A percentile compares a stretch with the other conserved stretches of the same genome.
These are phyloP conservation scores for Sesbania bispinosa DNA, from an alignment of 306 rosid genomes.

Conservation along the genomic window DNA sequence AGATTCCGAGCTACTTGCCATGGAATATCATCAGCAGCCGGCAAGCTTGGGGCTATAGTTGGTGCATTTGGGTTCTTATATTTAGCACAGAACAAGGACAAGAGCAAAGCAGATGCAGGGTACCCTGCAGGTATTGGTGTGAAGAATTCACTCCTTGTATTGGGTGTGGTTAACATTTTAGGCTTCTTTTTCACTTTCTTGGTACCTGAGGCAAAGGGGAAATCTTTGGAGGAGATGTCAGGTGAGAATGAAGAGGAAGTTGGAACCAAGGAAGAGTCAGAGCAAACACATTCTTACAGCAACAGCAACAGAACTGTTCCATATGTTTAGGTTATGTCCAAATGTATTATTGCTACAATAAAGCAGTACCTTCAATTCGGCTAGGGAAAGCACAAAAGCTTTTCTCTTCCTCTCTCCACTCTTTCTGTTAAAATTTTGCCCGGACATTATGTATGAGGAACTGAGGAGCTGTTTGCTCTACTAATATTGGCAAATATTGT, in stretches of 20 bases:
- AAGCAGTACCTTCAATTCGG: not conserved
- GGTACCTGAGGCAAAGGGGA: slow-evolving; percentile 81
- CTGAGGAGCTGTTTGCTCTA: not conserved
- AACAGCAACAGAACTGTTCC: slow-evolving; percentile 41
- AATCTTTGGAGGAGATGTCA: slow-evolving; percentile 79
- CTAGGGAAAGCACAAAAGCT: not conserved
- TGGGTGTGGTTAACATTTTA: slow-evolving; percentile 54
- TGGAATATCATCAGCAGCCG: slow-evolving; percentile 66
- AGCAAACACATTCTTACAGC: slow-evolving; percentile 11
- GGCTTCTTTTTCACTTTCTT: slow-evolving; percentile 62
- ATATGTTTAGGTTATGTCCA: slow-evolving; percentile 25
- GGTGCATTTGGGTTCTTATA: slow-evolving; percentile 87
- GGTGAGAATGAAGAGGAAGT: slow-evolving; percentile 76
- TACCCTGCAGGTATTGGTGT: slow-evolving; percentile 81
- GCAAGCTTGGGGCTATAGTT: slow-evolving; percentile 77
- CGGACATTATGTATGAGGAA: not conserved
- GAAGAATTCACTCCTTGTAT: slow-evolving; percentile 46
- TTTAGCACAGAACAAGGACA: slow-evolving; percentile 72
- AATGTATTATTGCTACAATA: not conserved
- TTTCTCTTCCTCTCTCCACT: not conserved
- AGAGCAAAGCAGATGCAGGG: slow-evolving; percentile 67
- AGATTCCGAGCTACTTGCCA: slow-evolving; percentile 75
- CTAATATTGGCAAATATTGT: not conserved
- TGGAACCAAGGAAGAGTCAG: slow-evolving; percentile 16
- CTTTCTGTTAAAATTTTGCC: not conserved